These are phyloP conservation scores for Maudiozyma bulderi DNA, from an alignment of 805 yeast genomes.

Conservation along the genomic window DNA sequence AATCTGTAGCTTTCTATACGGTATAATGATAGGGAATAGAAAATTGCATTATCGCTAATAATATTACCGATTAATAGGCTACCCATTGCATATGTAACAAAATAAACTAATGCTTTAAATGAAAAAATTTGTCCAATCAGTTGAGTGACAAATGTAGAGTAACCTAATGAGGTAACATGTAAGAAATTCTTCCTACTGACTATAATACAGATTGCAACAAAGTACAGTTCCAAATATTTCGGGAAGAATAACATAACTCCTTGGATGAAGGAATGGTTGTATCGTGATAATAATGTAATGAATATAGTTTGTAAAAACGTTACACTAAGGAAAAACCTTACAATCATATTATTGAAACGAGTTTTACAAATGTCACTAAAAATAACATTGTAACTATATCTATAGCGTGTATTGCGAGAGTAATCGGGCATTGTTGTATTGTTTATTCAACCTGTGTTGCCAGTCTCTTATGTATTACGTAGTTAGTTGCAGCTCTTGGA, in stretches of 20 bases:
- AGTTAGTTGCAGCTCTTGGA: background rate
- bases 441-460: background rate
- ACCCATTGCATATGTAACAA: slow-evolving; percentile 13
- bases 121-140: slow-evolving; percentile 26
- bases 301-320: slow-evolving; percentile 23
- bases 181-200: slow-evolving; percentile 33
- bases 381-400: slow-evolving; percentile 30
- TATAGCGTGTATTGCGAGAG: slow-evolving; percentile 12
- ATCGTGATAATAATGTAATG: slow-evolving; percentile 15
- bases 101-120: slow-evolving; percentile 21
- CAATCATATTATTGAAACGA: slow-evolving; percentile 32
- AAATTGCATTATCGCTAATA: slow-evolving; percentile 15
- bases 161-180: slow-evolving; percentile 30
- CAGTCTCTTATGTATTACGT: background rate
- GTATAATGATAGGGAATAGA: background rate
- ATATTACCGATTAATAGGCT: slow-evolving; percentile 20
- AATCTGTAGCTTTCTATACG: slow-evolving; percentile 9
- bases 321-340: slow-evolving; percentile 27
- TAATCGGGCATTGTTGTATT: slow-evolving; percentile 8
- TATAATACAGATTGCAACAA: slow-evolving; percentile 28
- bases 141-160: slow-evolving; percentile 16
- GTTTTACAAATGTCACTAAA: slow-evolving; percentile 34
- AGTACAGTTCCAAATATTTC: slow-evolving; percentile 21
- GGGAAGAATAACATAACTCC: slow-evolving; percentile 20
- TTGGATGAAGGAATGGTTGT: slow-evolving; percentile 17